Evolutionary conservation across 805 yeast genomes (phyloP), one percentile per base, ranked within the genome.

Genomic region (Maudiozyma bulderi): DNA sequence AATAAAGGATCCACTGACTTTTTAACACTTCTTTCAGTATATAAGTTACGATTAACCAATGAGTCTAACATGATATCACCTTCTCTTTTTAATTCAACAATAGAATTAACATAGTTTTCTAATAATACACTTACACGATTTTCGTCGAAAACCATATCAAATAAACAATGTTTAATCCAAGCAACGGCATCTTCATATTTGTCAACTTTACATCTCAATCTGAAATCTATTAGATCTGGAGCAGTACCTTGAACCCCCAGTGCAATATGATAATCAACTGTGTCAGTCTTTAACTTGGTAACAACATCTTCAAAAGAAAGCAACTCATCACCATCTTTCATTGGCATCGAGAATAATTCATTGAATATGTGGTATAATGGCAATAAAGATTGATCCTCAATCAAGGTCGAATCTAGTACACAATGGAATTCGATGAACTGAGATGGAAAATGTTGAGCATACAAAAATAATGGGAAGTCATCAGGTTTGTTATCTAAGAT

Each of bases 251-350:
- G 75, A 51, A 78, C 75, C 1, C 89, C 82, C 41, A 74, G 73
- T 33, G 76, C 73, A 28, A 87, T 70, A 11, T 70, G 69, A 43
- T 77, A 73, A 34, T 76, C 78, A 28, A 90, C 70, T 7, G 93
- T 78, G 55, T 90, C 97, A 32, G 80, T 74, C 58, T 87, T 85
- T 40, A 89, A 64, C 30, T 76, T 73, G 15, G 83, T 72, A 7
- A 88, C 82, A n/a, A 89, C 96, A 43, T 81, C 76, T 49, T 89
- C 95, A 59, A 75, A 86, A 0, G 86, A 77, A 20, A 82, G 69
- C 13, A 72, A 34, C 3, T 73, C 60, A 42, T 30, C 91, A 57
- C 79, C 76, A 1, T 78, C 83, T 43, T 70, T 69, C 67, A 91
- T 72, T 1, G 97, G 93, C 61, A 86, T 70, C 0, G 87, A 71